Percentiles rank a stretch among this genome's conserved stretches.
Evolutionary conservation across 2,329 filamentous ascomycete genomes (phyloP).

Genomic region (Monosporascus sp.): DNA sequence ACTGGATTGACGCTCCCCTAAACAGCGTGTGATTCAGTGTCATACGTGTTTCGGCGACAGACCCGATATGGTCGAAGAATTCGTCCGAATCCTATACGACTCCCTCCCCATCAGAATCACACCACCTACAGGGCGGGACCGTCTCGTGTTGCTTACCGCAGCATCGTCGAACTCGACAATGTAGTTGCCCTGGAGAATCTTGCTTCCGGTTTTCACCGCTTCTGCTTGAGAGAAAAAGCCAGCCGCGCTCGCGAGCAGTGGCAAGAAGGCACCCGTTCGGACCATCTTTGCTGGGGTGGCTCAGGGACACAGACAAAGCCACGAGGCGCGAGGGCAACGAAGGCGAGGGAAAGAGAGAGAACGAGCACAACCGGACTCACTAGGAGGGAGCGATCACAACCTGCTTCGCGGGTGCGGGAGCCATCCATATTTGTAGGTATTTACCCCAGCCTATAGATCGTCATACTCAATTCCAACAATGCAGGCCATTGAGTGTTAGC

Average conservation of each 20-base stretch:
- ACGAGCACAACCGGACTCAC: conserved; percentile 6
- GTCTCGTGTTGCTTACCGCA: conserved; percentile 31
- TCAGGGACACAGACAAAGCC: conserved; percentile 2
- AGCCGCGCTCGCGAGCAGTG: conserved; percentile 21
- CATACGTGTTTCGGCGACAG: conserved; percentile 40
- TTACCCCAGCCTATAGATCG: not conserved
- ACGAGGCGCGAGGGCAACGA: conserved; percentile 3
- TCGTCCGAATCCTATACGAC: conserved; percentile 33
- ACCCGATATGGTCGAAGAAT: conserved; percentile 32
- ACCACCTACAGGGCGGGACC: not conserved
- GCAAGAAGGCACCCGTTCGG: conserved; percentile 18
- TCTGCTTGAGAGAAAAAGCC: conserved; percentile 14
- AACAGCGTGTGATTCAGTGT: conserved; percentile 47
- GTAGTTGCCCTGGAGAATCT: conserved; percentile 41
- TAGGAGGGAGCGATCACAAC: conserved; percentile 1
- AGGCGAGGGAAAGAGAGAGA: conserved; percentile 7
- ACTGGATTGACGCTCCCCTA: conserved; percentile 49
- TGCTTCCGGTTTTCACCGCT: conserved; percentile 11
- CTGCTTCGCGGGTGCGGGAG: conserved; percentile 3
- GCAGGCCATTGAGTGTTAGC: not conserved
- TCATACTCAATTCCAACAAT: not conserved
- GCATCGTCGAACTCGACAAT: conserved; percentile 49
- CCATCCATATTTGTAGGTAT: conserved; percentile 16
- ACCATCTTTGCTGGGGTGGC: conserved; percentile 18
- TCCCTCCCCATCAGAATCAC: conserved; percentile 3